These are phyloP conservation scores for Aspergillus funiculosus DNA, from an alignment of 495 filamentous ascomycete genomes.

Conservation along the genomic window DNA sequence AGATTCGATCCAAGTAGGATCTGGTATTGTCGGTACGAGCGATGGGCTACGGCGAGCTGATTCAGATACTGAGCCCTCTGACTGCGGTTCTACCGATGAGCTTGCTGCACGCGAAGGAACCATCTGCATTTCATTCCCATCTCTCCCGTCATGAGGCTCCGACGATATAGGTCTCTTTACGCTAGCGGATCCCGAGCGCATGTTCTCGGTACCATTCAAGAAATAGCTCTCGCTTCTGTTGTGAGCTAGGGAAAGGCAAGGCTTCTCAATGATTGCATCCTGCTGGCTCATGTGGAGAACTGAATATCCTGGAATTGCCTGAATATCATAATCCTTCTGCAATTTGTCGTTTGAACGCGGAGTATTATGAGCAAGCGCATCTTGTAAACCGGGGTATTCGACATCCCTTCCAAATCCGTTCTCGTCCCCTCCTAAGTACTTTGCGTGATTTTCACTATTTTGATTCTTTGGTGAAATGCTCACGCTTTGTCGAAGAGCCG, in stretches of 20 bases:
- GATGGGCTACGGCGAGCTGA: neutral
- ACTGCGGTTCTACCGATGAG: conserved; percentile 5
- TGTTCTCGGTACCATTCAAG: neutral
- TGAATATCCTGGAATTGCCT: neutral
- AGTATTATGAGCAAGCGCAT: neutral
- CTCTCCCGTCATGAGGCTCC: neutral
- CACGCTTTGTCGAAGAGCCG: conserved; percentile 19
- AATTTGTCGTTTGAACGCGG: neutral
- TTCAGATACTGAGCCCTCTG: neutral
- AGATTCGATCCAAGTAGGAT: neutral
- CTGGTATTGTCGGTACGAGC: too few species aligned
- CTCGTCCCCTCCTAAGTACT: neutral
- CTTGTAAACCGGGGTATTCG: neutral
- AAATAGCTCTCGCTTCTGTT: neutral
- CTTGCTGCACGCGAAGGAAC: neutral
- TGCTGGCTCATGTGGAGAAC: neutral
- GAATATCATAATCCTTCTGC: too few species aligned
- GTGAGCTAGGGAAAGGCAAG: neutral
- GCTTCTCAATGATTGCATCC: neutral
- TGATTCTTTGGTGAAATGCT: neutral
- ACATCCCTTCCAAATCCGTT: neutral
- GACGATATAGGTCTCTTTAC: neutral
- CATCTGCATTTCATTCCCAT: neutral
- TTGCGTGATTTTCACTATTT: neutral
- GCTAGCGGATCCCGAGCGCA: neutral